Evolutionary conservation across 23 red algal genomes (phyloP), one percentile per base, ranked within the genome.

Genomic region (Pyropia haitanensis): DNA sequence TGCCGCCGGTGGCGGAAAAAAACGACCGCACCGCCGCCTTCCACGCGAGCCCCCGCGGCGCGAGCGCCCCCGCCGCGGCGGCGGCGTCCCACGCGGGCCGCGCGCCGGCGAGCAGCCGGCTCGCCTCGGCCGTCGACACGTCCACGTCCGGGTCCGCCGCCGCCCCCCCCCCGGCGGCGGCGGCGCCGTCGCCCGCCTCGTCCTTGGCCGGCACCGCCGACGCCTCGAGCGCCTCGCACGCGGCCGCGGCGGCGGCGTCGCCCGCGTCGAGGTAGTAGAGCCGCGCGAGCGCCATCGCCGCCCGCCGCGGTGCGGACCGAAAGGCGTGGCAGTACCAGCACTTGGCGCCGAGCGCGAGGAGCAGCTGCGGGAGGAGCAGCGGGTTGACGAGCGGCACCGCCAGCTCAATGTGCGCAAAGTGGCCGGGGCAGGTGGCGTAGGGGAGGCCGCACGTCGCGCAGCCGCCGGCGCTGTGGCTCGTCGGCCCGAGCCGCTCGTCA

Each of bases 321-420:
- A 98, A 80, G 49, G 51, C 52, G 28, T 79, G 69, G 56, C 94
- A 98, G 46, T 73, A 56, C 85, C 80, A 87, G 59, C 94, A 98
- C 14, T 83, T 74, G 14, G 74, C n/a, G 14, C 67, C 33, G 24
- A 98, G 72, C 44, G 91, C 46, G 24, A 75, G 55, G 44, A 91
- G 13, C 30, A 98, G 52, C 59, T 78, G 66, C n/a, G 32, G 22
- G 25, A 72, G 49, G 9, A 90, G 62, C 9, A 90, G 55, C 29
- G 94, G 94, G 54, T 98, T 68, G 18, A 79, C 62, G 18, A 91
- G 55, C 2, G 94, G 86, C 55, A 86, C 50, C 14, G 86, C 78
- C 13, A 98, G 61, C 32, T 90, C 94, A 44, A 98, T 91, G 61
- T 87, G 94, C 52, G 80, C 94, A 62, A 89, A 90, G 22, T 98